Evolutionary conservation across 805 yeast species (phyloP).

Genomic region (Komagataella mondaviorum): DNA sequence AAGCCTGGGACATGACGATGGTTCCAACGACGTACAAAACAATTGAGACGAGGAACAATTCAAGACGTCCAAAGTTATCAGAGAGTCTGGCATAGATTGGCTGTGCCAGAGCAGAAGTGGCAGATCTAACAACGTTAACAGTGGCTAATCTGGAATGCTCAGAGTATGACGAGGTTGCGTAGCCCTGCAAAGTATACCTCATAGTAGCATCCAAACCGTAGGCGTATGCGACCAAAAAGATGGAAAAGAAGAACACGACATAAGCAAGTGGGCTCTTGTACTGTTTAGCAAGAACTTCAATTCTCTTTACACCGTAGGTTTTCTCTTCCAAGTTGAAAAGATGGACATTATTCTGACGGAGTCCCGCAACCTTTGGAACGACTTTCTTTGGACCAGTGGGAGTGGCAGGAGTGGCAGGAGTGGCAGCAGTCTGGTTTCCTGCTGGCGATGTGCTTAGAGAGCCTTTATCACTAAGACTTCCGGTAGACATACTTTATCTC

Average conservation of each 20-base stretch:
- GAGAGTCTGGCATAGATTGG: constrained; percentile 51
- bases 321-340: constrained; percentile 6
- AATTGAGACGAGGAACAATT: constrained; percentile 31
- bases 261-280: constrained; percentile 23
- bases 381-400: not conserved
- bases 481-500: not conserved
- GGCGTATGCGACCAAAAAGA: constrained; percentile 43
- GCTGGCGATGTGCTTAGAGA: not conserved
- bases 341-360: not conserved
- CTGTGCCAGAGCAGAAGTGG: constrained; percentile 55
- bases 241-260: constrained; percentile 27
- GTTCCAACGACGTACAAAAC: constrained; percentile 52
- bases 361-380: not conserved
- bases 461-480: not conserved
- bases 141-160: constrained; percentile 45
- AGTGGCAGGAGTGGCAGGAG: not conserved
- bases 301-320: constrained; percentile 40
- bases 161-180: constrained; percentile 41
- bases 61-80: constrained; percentile 55
- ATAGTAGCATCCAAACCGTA: constrained; percentile 44
- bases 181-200: constrained; percentile 33
- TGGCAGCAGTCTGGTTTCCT: not conserved
- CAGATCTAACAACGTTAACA: constrained; percentile 41
- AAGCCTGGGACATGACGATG: constrained; percentile 47
- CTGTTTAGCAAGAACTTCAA: constrained; percentile 40